phyloP scores from a whole-genome alignment of 2,329 filamentous ascomycete species.

The Colletotrichum brevisporum region DNA sequence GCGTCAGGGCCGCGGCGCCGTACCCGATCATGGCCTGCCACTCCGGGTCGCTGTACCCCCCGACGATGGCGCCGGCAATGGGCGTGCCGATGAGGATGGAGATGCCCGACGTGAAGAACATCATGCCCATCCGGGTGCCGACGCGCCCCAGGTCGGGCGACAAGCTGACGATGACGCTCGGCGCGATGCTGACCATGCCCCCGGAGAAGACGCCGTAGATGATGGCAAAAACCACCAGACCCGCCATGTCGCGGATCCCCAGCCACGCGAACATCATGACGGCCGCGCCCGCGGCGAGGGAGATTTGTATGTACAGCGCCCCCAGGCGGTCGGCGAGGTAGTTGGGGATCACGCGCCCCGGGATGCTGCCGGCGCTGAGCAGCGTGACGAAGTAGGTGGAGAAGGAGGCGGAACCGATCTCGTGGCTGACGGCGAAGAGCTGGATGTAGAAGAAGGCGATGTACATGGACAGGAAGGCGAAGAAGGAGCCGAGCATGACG shows the following conservation, averaged over 20 bases:
- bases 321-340: slow-evolving; percentile 59
- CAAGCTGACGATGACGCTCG: slow-evolving; percentile 55
- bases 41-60: slow-evolving; percentile 26
- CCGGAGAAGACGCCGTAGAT: slow-evolving; percentile 63
- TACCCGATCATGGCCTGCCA: slow-evolving; percentile 40
- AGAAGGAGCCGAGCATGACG: slow-evolving; percentile 53
- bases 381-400: slow-evolving; percentile 59
- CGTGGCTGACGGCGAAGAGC: slow-evolving; percentile 57
- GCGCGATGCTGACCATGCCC: slow-evolving; percentile 59
- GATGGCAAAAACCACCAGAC: slow-evolving; percentile 56
- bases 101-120: slow-evolving; percentile 51
- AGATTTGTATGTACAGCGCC: slow-evolving; percentile 55
- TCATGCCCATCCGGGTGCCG: slow-evolving; percentile 56
- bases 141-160: slow-evolving; percentile 52
- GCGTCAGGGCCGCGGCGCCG: slow-evolving; percentile 35
- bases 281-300: slow-evolving; percentile 50
- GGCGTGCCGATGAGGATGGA: slow-evolving; percentile 62
- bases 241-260: slow-evolving; percentile 52
- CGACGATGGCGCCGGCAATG: slow-evolving; percentile 56
- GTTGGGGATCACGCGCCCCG: slow-evolving; percentile 61
- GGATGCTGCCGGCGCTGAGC: slow-evolving; percentile 61
- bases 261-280: slow-evolving; percentile 57
- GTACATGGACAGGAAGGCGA: slow-evolving; percentile 62
- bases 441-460: slow-evolving; percentile 64
- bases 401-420: slow-evolving; percentile 51